phyloP scores from a whole-genome alignment of 2,329 filamentous ascomycete genomes.

The Aspergillus versicolor region DNA sequence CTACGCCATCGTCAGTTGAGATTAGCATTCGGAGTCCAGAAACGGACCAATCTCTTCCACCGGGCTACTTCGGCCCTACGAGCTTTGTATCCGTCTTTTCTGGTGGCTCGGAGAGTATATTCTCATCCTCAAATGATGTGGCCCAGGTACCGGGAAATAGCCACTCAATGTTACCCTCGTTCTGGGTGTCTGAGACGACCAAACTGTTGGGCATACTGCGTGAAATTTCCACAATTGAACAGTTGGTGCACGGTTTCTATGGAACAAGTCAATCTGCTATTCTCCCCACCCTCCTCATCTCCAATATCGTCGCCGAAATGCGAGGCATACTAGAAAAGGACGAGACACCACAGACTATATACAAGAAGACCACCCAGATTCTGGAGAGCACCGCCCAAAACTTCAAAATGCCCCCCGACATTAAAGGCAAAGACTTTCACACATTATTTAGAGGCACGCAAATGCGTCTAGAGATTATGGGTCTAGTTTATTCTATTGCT shows the following conservation, averaged over 20 bases:
- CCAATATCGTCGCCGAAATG: slow-evolving; percentile 31
- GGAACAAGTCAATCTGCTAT: not conserved
- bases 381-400: slow-evolving; percentile 28
- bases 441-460: slow-evolving; percentile 37
- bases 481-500: slow-evolving; percentile 37
- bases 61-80: slow-evolving; percentile 35
- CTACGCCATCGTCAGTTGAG: slow-evolving; percentile 5
- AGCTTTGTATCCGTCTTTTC: slow-evolving; percentile 32
- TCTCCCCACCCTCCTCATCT: slow-evolving; percentile 34
- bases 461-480: slow-evolving; percentile 41
- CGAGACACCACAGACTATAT: not conserved
- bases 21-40: slow-evolving; percentile 4
- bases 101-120: slow-evolving; percentile 21
- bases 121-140: not conserved
- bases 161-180: slow-evolving; percentile 15
- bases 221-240: slow-evolving; percentile 18
- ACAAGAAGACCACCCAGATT: slow-evolving; percentile 13
- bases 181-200: slow-evolving; percentile 22
- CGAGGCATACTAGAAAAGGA: slow-evolving; percentile 12
- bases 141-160: not conserved
- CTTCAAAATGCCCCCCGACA: slow-evolving; percentile 21
- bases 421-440: slow-evolving; percentile 36
- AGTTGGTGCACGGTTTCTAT: slow-evolving; percentile 15
- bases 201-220: slow-evolving; percentile 18
- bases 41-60: slow-evolving; percentile 18